Base-by-base conservation (phyloP, 108 stramenopile species). In the Fragilariopsis cylindrus region DNA sequence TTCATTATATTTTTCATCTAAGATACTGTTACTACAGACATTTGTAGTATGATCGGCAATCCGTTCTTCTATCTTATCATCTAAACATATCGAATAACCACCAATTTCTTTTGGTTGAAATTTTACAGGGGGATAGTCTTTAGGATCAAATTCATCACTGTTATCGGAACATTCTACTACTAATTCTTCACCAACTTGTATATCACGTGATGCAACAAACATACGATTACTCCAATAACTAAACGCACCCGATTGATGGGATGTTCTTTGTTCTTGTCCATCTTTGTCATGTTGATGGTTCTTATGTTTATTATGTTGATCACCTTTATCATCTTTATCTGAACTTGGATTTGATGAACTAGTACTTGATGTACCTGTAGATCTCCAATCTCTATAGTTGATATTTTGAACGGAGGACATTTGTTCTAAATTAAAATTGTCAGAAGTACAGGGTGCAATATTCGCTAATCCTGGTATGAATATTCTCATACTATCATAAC, bases 161-260 rank as follows among this genome's bases (percentile, higher is more conserved):
- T n/a, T n/a, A n/a, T n/a, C n/a, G n/a, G n/a, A n/a, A n/a, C 87
- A 88, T 54, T 83, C 73, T 0, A 85, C 84, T 0, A 71, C 63
- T 42, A 88, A 49, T 75, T 89, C 88, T 77, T 90, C 88, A 39
- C 88, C 88, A 3, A 82, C 79, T 4, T 21, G 3, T 44, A 90
- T 87, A 63, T 87, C 84, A 12, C 88, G 82, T 11, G 50, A 60
- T 2, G 86, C 88, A 16, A 79, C 47, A 49, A 81, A 87, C 13
- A 81, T 80, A 15, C 47, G 18, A 62, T 70, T 72, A 50, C 73
- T 62, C 12, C 53, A 71, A 48, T 83, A 84, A 0, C 85, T 79
- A 55, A 76, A 88, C 7, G 81, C 74, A 4, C 88, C 88, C 11
- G 83, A 81, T 16, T 60, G 48, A 1, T 76, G 72, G 0, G 42